A percentile compares a stretch with the other conserved stretches of the same genome.
phyloP scores from a whole-genome alignment of 768 basidiomycete genomes.

The Lentinula lateritia region DNA sequence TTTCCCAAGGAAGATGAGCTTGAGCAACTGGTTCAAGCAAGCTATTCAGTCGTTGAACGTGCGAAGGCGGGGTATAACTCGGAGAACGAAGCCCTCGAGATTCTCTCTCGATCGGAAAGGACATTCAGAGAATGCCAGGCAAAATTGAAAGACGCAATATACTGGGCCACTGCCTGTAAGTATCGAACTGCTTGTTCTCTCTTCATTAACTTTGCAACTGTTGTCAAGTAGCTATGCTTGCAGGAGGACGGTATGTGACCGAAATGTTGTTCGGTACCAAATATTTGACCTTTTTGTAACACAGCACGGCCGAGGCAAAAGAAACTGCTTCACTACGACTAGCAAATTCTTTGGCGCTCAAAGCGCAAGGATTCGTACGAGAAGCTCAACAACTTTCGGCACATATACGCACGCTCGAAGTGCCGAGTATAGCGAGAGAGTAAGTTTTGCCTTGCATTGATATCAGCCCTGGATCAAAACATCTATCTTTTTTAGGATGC shows the following conservation, averaged over 20 bases:
- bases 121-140: conserved; percentile 1
- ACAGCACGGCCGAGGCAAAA: conserved; percentile 1
- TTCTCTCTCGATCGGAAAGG: neutral
- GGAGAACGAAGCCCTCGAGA: conserved; percentile 1
- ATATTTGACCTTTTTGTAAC: neutral
- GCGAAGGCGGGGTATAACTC: neutral
- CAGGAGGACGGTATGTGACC: conserved; percentile 3
- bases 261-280: neutral
- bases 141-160: conserved; percentile 7
- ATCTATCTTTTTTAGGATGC: neutral
- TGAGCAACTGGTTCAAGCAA: conserved; percentile 1
- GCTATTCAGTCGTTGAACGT: neutral
- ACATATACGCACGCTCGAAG: neutral
- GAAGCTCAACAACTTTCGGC: conserved; percentile 2
- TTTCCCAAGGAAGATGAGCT: conserved; percentile 4
- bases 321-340: neutral
- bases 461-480: neutral
- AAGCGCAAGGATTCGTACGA: neutral
- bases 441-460: neutral
- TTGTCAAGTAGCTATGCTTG: conserved; percentile 6
- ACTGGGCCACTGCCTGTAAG: conserved; percentile 6
- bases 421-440: conserved; percentile 2
- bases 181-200: neutral
- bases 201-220: neutral
- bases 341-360: conserved; percentile 2